Conservation (phyloP, 371 early-diverging fungal species). For the Rhizopus sp. region DNA sequence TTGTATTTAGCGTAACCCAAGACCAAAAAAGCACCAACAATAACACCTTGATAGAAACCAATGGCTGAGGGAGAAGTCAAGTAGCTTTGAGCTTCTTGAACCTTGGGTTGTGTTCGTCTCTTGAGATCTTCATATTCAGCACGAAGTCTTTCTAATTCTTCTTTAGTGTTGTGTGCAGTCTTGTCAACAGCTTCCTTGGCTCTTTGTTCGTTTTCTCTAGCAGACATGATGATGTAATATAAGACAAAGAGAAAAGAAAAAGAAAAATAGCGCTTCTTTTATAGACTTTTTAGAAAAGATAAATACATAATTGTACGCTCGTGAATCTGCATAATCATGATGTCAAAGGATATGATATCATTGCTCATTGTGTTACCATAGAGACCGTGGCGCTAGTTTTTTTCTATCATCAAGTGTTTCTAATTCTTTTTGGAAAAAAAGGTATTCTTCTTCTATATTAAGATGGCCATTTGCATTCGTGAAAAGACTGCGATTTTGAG, state of each 20-base stretch:
- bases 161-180: constrained; percentile 30
- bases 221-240: neutral
- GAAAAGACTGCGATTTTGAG: no score
- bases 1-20: constrained; percentile 31
- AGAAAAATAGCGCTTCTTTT: neutral
- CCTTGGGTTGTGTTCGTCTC: constrained; percentile 35
- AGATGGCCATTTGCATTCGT: no score
- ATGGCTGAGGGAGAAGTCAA: constrained; percentile 40
- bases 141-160: constrained; percentile 36
- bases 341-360: constrained; percentile 4
- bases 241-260: neutral
- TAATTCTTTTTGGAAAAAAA: no score
- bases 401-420: neutral
- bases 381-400: neutral
- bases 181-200: constrained; percentile 30
- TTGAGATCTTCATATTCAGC: constrained; percentile 44
- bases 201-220: constrained; percentile 18
- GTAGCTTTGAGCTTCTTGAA: constrained; percentile 38
- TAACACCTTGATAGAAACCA: constrained; percentile 42
- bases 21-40: constrained; percentile 28
- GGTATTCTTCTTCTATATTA: no score
- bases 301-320: neutral
- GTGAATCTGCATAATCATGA: constrained; percentile 3
- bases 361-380: constrained; percentile 1
- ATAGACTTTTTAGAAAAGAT: neutral